Evolutionary conservation across 2,329 filamentous ascomycete species (phyloP).

Genomic region (Clonostachys sp.): DNA sequence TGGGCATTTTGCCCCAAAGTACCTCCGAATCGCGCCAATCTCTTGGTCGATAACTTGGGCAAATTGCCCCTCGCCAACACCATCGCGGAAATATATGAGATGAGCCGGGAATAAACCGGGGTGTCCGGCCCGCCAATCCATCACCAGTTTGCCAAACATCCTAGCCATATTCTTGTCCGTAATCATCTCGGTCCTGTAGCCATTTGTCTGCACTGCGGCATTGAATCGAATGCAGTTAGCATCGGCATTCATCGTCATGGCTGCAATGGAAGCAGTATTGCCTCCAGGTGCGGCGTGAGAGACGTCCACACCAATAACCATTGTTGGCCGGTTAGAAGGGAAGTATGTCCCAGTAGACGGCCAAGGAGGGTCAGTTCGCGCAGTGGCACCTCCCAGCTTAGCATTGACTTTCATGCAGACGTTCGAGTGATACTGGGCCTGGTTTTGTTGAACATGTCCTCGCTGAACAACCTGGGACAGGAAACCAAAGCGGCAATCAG

Average conservation of each 20-base stretch:
- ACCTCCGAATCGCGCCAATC: constrained; percentile 62
- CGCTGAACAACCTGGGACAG: constrained; percentile 68
- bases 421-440: constrained; percentile 82
- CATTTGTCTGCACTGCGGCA: constrained; percentile 78
- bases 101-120: constrained; percentile 49
- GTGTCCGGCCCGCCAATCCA: constrained; percentile 60
- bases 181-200: constrained; percentile 76
- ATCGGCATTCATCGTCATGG: constrained; percentile 81
- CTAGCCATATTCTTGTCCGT: constrained; percentile 57
- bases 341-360: constrained; percentile 20
- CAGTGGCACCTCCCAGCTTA: constrained; percentile 84
- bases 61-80: constrained; percentile 86
- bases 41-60: constrained; percentile 75
- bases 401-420: constrained; percentile 96
- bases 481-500: constrained; percentile 80
- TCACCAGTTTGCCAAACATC: constrained; percentile 61
- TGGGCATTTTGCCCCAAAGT: constrained; percentile 49
- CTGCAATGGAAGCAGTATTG: constrained; percentile 70
- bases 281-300: constrained; percentile 75
- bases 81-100: constrained; percentile 90
- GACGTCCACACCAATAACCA: constrained; percentile 89
- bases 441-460: not conserved
- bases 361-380: constrained; percentile 29
- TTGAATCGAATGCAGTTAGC: constrained; percentile 68
- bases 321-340: constrained; percentile 49